Base-by-base conservation (phyloP, 2,329 filamentous ascomycete genomes). In the Phaeophleospora eucalypticola region DNA sequence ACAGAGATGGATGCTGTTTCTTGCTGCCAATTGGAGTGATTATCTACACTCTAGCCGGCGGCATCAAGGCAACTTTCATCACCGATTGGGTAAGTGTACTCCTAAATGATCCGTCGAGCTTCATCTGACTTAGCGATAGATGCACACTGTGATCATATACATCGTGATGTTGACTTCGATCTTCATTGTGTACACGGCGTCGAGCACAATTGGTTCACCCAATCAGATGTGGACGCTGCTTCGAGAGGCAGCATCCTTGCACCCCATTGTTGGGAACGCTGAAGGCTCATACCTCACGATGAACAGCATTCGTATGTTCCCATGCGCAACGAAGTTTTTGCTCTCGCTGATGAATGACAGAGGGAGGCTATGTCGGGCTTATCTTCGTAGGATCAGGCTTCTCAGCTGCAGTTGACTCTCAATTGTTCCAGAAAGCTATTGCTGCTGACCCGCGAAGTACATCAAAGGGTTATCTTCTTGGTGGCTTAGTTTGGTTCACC, bases 401-500 rank as follows among this genome's bases (percentile, higher is more conserved):
- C 27, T 46, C 48, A 12, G 45, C 49, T 0, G 46, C 51, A 1
- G 40, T 57, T 19, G 48, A 49, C 36, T 45, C 46, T 18, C 51
- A 53, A 20, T 47, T 58, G 12, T 53, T 52, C 32, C 59, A 73
- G 49, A 62, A 69, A 46, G 71, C 71, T 9, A 70, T 71, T 34
- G 67, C 68, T 2, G 61, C 59, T 14, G 53, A 63, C 3, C 66
- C 68, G 1, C 59, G 57, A 2, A 65, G 61, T 19, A 65, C 66
- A n/a, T 63, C 71, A 1, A 60, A 58, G 43, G 69, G 55, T 4
- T 65, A 64, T 32, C 57, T 62, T 19, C 58, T 75, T 3, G 71
- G 70, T 20, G 71, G 71, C 0, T 56, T 75, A 8, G 71, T 70
- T 7, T 75, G 71, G 66, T 73, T 74, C 48, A 72, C 70, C 2